A percentile compares a stretch with the other conserved stretches of the same genome.
phyloP scores from a whole-genome alignment of 192 early-diverging fungal genomes.

The Gonapodya sp. region DNA sequence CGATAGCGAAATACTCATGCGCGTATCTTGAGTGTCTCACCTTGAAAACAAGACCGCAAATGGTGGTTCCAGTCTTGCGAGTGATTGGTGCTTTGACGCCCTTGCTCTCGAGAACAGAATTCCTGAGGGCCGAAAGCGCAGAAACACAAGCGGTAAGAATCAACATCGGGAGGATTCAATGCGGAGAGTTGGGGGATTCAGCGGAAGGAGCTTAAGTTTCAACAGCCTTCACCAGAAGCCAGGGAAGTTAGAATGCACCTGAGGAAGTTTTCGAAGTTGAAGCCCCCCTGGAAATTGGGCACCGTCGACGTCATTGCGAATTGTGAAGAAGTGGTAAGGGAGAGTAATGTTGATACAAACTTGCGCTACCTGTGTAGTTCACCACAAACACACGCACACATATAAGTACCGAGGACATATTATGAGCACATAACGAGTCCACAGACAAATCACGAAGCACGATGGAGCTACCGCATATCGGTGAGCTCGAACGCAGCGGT shows the following conservation, averaged over 20 bases:
- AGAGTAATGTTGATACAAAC: too few species aligned
- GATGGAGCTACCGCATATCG: too few species aligned
- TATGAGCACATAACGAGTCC: too few species aligned
- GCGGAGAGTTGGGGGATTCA: background rate
- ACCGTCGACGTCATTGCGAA: conserved; percentile 18
- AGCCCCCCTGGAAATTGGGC: conserved; percentile 49
- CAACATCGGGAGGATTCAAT: background rate
- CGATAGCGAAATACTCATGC: too few species aligned
- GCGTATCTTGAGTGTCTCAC: too few species aligned
- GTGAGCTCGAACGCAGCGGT: too few species aligned
- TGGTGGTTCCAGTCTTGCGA: conserved; percentile 95
- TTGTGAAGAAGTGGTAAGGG: too few species aligned
- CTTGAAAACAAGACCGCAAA: conserved; percentile 88
- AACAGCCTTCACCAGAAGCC: background rate
- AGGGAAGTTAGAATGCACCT: conserved; percentile 33
- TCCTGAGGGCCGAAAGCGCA: conserved; percentile 43
- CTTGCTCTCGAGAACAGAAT: conserved; percentile 62
- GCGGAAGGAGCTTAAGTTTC: conserved; percentile 5
- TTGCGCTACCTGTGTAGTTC: too few species aligned
- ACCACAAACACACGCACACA: too few species aligned
- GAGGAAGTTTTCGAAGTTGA: conserved; percentile 79
- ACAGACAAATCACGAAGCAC: too few species aligned
- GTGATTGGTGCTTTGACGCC: conserved; percentile 71
- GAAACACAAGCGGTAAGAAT: conserved; percentile 14
- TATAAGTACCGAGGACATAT: too few species aligned